phyloP scores from a whole-genome alignment of 805 yeast genomes.

The Metschnikowia reukaufii region DNA sequence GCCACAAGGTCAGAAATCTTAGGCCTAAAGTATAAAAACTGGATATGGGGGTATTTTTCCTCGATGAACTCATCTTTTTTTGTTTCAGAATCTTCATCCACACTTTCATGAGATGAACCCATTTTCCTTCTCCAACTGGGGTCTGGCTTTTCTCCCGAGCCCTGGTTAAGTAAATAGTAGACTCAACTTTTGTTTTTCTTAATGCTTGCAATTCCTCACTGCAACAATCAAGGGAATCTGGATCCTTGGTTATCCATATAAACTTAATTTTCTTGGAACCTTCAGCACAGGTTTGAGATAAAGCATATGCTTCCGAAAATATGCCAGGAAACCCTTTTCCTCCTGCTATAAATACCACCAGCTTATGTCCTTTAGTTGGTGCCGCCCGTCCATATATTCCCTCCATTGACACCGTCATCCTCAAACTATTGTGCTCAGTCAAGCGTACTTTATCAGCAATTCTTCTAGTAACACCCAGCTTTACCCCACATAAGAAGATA shows the following conservation, averaged over 20 bases:
- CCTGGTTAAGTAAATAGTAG: constrained; percentile 34
- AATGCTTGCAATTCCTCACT: constrained; percentile 33
- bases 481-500: constrained; percentile 42
- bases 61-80: constrained; percentile 3
- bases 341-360: constrained; percentile 55
- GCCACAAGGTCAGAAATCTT: constrained; percentile 31
- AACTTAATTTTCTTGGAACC: constrained; percentile 20
- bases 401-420: constrained; percentile 48
- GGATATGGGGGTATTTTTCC: constrained; percentile 31
- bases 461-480: constrained; percentile 56
- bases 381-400: constrained; percentile 57
- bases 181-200: constrained; percentile 31
- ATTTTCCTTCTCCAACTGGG: background rate
- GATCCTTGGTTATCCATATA: constrained; percentile 39
- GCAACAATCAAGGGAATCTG: constrained; percentile 37
- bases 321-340: constrained; percentile 65
- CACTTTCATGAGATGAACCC: background rate
- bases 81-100: background rate
- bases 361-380: constrained; percentile 48
- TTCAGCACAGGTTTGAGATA: constrained; percentile 15
- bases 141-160: background rate
- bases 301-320: constrained; percentile 40
- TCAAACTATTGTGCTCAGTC: constrained; percentile 29
- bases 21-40: constrained; percentile 46
- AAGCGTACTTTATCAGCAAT: constrained; percentile 31